These are phyloP conservation scores for Fusarium stilboides DNA, from an alignment of 2,329 filamentous ascomycete genomes.

Conservation along the genomic window DNA sequence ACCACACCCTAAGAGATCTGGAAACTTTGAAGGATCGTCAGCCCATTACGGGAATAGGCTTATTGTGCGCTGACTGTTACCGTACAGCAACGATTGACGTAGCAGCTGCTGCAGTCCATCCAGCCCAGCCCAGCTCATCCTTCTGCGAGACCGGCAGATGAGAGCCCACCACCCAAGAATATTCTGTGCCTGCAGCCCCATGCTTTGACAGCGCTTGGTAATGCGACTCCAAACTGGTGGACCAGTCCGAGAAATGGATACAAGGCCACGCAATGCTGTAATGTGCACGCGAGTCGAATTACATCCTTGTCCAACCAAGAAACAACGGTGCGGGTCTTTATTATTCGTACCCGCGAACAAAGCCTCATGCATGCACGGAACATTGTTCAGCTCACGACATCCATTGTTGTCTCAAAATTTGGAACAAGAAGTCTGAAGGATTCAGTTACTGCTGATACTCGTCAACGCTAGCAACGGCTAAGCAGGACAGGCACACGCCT, in stretches of 20 bases:
- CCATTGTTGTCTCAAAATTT: constrained; percentile 1
- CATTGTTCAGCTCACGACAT: neutral
- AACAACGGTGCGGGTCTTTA: neutral
- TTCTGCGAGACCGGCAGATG: constrained; percentile 44
- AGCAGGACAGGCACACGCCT: constrained; percentile 18
- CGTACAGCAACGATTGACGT: constrained; percentile 4
- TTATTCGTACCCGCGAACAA: neutral
- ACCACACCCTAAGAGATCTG: neutral
- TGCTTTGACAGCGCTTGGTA: constrained; percentile 42
- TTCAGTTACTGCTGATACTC: neutral
- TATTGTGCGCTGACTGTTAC: constrained; percentile 1
- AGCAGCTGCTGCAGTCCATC: constrained; percentile 24
- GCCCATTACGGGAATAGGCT: neutral
- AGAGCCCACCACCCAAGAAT: constrained; percentile 18
- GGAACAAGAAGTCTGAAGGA: neutral
- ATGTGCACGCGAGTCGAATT: constrained; percentile 30
- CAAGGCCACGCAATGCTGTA: neutral
- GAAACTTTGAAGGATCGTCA: constrained; percentile 6
- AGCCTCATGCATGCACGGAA: neutral
- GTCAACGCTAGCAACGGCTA: neutral
- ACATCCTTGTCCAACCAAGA: neutral
- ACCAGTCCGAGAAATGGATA: constrained; percentile 3
- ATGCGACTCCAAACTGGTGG: constrained; percentile 10
- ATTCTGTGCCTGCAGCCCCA: constrained; percentile 28
- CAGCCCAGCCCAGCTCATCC: constrained; percentile 26